Percentiles rank a stretch among this genome's conserved stretches.
These are phyloP conservation scores for Botrytis elliptica DNA, from an alignment of 2,329 filamentous ascomycete genomes.

Conservation along the genomic window DNA sequence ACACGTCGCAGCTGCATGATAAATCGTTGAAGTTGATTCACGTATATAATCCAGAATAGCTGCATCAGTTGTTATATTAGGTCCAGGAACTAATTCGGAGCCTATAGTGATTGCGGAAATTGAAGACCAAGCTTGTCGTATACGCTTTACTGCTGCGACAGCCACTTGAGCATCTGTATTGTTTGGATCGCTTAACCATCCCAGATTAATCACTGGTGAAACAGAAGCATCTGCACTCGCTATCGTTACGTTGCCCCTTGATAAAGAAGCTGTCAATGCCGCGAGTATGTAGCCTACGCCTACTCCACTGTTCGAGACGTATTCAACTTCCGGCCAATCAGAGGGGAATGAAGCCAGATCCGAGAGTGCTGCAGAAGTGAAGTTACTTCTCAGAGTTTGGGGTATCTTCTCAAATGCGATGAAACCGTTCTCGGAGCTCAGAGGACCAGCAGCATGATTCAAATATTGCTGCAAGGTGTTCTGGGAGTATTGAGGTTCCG, in stretches of 20 bases:
- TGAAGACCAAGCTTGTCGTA: constrained; percentile 36
- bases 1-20: constrained; percentile 55
- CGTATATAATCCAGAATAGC: constrained; percentile 26
- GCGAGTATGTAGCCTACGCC: not conserved
- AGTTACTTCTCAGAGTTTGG: not conserved
- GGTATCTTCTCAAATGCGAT: constrained; percentile 23
- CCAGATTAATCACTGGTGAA: constrained; percentile 44
- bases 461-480: not conserved
- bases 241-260: constrained; percentile 42
- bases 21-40: constrained; percentile 39
- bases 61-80: constrained; percentile 20
- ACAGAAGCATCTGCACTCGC: constrained; percentile 38
- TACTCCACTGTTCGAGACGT: constrained; percentile 7
- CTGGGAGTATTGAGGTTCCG: not conserved
- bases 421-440: constrained; percentile 17
- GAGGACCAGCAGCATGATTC: not conserved
- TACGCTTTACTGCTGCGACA: constrained; percentile 44
- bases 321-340: constrained; percentile 24
- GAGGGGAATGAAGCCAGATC: constrained; percentile 13
- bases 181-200: constrained; percentile 45
- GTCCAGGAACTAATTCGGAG: not conserved
- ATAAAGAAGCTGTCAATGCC: constrained; percentile 32
- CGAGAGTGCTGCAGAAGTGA: not conserved
- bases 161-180: constrained; percentile 45
- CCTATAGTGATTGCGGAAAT: constrained; percentile 1